Percentiles rank a stretch among this genome's conserved stretches.
Evolutionary conservation across 805 yeast species (phyloP).

Genomic region (Phaffomyces antillensis): DNA sequence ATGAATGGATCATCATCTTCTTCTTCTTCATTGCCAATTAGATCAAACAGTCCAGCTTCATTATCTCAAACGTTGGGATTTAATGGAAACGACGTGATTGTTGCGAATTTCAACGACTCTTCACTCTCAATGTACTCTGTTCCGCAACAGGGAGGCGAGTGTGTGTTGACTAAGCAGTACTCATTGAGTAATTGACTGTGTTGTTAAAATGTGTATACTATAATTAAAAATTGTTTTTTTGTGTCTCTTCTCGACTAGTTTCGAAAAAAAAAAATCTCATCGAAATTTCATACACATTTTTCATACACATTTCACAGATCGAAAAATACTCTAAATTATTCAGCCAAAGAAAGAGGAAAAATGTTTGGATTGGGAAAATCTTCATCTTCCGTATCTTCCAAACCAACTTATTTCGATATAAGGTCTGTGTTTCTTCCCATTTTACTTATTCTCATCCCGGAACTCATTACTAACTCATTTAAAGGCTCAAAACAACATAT

Average conservation of each 20-base stretch:
- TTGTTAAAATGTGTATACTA: too few species aligned
- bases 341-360: background rate
- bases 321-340: background rate
- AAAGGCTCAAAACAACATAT: constrained; percentile 28
- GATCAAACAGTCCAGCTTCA: background rate
- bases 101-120: constrained; percentile 34
- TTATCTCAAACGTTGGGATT: constrained; percentile 11
- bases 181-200: constrained; percentile 14
- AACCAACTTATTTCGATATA: constrained; percentile 26
- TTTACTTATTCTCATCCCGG: too few species aligned
- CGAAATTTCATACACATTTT: background rate
- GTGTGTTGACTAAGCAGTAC: constrained; percentile 49
- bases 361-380: constrained; percentile 21
- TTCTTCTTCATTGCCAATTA: background rate
- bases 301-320: background rate
- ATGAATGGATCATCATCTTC: background rate
- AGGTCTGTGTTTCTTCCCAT: constrained; percentile 6
- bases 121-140: constrained; percentile 46
- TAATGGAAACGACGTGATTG: constrained; percentile 14
- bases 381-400: constrained; percentile 8
- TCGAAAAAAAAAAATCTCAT: background rate
- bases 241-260: background rate
- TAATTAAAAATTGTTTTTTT: background rate
- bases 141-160: constrained; percentile 61
- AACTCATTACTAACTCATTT: background rate